phyloP scores from a whole-genome alignment of 2,329 filamentous ascomycete genomes.

The Malbranchea cinnamomea region DNA sequence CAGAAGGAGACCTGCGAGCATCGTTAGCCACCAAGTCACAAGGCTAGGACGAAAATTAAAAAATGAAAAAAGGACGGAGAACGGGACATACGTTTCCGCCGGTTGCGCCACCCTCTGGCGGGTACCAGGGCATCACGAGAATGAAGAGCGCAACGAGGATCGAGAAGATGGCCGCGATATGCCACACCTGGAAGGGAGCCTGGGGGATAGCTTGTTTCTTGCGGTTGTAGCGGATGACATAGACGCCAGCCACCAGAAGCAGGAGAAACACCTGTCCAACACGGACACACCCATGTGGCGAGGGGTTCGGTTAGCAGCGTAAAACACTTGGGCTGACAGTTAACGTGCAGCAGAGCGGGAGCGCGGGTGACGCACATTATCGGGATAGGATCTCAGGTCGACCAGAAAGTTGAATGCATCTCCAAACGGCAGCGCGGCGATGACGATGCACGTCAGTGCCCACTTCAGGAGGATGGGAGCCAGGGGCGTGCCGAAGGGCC shows the following conservation, averaged over 20 bases:
- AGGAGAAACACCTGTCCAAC: no score
- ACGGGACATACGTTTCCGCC: background rate
- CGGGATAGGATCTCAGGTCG: background rate
- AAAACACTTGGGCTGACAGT: no score
- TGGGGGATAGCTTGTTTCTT: no score
- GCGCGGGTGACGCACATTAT: background rate
- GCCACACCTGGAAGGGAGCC: background rate
- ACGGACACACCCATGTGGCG: no score
- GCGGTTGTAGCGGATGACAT: no score
- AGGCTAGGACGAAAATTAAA: no score
- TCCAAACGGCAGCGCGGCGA: background rate
- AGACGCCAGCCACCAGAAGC: no score
- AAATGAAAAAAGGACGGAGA: no score
- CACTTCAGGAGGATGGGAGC: slow-evolving; percentile 46
- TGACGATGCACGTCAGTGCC: slow-evolving; percentile 40
- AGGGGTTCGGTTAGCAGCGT: no score
- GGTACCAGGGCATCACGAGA: background rate
- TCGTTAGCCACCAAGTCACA: no score
- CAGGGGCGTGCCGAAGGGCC: slow-evolving; percentile 47
- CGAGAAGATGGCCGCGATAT: background rate
- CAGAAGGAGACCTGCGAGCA: no score
- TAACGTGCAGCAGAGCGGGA: no score
- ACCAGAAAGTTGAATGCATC: background rate
- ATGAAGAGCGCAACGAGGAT: background rate
- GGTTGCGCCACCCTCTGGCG: background rate